These are phyloP conservation scores for Graphilbum ipis-grandicollis DNA, from an alignment of 2,329 filamentous ascomycete genomes.

Conservation along the genomic window DNA sequence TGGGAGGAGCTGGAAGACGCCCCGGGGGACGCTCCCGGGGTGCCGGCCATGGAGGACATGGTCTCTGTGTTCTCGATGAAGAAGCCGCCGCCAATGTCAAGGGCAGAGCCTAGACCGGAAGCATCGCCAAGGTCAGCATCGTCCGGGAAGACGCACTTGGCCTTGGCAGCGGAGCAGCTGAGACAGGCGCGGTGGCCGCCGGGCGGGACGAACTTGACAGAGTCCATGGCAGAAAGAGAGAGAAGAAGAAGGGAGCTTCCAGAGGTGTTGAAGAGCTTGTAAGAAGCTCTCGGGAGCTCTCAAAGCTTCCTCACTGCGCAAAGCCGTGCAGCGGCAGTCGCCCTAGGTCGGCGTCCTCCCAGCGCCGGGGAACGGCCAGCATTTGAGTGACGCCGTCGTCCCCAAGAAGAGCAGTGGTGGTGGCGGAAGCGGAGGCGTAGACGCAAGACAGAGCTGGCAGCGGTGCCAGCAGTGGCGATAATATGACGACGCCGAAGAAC, in stretches of 20 bases:
- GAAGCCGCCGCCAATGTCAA: neutral
- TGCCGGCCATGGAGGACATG: neutral
- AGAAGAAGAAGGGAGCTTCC: neutral
- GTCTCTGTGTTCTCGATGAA: neutral
- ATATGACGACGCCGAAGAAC: no score
- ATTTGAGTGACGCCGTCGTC: neutral
- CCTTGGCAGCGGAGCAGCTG: constrained; percentile 11
- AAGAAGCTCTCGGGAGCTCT: neutral
- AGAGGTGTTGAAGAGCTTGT: neutral
- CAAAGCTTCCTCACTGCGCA: neutral
- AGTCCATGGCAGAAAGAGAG: constrained; percentile 4
- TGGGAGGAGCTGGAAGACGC: neutral
- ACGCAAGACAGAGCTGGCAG: neutral
- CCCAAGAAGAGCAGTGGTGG: neutral
- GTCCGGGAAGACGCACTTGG: constrained; percentile 11
- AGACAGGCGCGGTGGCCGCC: constrained; percentile 12
- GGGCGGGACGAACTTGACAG: constrained; percentile 11
- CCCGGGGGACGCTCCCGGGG: neutral
- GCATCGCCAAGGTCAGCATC: constrained; percentile 4
- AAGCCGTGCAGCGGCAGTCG: neutral
- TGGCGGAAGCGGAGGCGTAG: neutral
- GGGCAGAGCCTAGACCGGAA: neutral
- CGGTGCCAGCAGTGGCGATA: no score
- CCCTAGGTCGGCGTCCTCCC: neutral
- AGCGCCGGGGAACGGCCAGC: neutral